Evolutionary conservation across 495 filamentous ascomycete species (phyloP).

Genomic region (Penicillium chermesinum): DNA sequence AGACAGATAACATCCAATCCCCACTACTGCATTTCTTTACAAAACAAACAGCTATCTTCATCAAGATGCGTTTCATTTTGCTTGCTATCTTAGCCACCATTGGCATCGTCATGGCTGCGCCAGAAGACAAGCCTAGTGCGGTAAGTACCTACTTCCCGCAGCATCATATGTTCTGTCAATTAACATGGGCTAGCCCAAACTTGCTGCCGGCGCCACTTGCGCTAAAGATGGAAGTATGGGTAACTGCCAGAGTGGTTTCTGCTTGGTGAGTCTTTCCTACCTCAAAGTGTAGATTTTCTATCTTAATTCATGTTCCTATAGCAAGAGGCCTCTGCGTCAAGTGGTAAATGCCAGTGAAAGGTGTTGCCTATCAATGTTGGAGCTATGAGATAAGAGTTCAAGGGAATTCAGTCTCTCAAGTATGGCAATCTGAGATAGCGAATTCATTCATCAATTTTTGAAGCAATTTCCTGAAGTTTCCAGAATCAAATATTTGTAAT

Average conservation of each 20-base stretch:
- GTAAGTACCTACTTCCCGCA: neutral
- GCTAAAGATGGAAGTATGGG: constrained; percentile 5
- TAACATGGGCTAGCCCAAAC: neutral
- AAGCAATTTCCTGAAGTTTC: neutral
- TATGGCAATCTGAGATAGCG: neutral
- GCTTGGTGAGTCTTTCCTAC: constrained; percentile 2
- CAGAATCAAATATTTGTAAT: too few species aligned
- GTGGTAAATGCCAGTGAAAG: neutral
- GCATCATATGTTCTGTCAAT: neutral
- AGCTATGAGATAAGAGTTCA: too few species aligned
- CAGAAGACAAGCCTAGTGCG: neutral
- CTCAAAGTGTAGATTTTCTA: neutral
- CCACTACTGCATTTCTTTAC: too few species aligned
- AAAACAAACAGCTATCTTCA: too few species aligned
- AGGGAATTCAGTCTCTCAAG: too few species aligned
- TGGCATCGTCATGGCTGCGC: neutral
- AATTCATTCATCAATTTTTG: neutral
- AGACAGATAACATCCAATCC: too few species aligned
- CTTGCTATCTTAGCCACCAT: neutral
- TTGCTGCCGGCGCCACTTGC: constrained; percentile 1
- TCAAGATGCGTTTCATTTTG: constrained; percentile 1
- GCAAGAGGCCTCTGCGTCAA: neutral
- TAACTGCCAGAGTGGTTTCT: constrained; percentile 2
- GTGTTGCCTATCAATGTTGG: neutral
- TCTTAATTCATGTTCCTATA: neutral